These are phyloP conservation scores for Penicillium hesseltinei DNA, from an alignment of 2,329 filamentous ascomycete species.

Conservation along the genomic window DNA sequence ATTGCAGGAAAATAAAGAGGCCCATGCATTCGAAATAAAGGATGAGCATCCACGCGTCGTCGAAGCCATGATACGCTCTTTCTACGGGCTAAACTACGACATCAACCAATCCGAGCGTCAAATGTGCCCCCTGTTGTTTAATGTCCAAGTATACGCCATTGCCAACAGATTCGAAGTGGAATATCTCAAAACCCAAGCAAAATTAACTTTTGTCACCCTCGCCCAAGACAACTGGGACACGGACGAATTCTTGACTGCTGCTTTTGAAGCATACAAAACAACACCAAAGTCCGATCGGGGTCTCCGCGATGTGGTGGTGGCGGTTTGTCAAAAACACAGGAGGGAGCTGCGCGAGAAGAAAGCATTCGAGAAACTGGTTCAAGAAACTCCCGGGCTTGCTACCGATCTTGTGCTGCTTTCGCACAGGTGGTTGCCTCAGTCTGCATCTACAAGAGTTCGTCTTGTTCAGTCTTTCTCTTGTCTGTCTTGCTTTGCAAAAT, in stretches of 20 bases:
- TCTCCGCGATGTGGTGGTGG: conserved; percentile 7
- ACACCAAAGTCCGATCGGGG: conserved; percentile 2
- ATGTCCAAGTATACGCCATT: not conserved
- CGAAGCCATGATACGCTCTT: not conserved
- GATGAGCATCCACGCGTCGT: not conserved
- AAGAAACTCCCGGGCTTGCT: not conserved
- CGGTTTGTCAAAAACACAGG: not conserved
- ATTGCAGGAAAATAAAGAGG: not conserved
- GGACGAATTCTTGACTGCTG: not conserved
- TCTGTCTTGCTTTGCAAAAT: not conserved
- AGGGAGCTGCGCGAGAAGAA: not conserved
- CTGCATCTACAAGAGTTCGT: not conserved
- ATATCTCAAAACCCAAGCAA: conserved; percentile 1
- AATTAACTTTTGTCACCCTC: not conserved
- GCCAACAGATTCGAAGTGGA: not conserved
- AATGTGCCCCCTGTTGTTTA: not conserved
- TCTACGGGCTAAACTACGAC: not conserved
- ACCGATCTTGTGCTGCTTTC: conserved; percentile 2
- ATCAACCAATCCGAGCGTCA: not conserved
- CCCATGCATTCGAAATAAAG: not conserved
- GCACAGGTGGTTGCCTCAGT: not conserved
- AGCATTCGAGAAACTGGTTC: not conserved
- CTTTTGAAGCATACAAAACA: conserved; percentile 1
- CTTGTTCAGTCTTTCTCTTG: not conserved
- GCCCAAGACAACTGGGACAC: not conserved